Conservation (phyloP, 2,329 filamentous ascomycete species). For the Fusarium vanettenii region DNA sequence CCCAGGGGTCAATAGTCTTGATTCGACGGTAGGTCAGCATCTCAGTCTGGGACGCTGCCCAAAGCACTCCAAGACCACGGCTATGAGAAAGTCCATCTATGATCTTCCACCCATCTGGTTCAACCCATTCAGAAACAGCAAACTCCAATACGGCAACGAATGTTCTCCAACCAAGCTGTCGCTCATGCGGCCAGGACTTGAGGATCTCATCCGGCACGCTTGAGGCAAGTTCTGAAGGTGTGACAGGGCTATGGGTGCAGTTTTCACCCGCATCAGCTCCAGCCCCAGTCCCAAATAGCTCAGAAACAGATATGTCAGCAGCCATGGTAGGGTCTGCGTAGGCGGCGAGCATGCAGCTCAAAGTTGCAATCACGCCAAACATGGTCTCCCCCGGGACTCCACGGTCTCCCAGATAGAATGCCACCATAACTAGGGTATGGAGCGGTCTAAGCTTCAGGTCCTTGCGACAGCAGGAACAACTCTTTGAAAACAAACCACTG, state of each 20-base stretch:
- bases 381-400: neutral
- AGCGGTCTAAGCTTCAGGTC: neutral
- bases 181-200: neutral
- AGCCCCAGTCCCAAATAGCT: neutral
- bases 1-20: neutral
- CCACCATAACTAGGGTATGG: neutral
- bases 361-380: neutral
- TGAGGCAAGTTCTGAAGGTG: neutral
- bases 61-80: neutral
- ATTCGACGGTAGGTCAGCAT: neutral
- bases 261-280: neutral
- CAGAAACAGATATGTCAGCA: neutral
- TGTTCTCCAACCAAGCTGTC: neutral
- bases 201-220: neutral
- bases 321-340: fast-evolving
- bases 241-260: neutral
- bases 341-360: neutral
- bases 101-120: no score
- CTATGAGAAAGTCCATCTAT: no score
- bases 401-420: neutral
- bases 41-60: neutral
- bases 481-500: neutral
- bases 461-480: neutral
- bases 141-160: neutral
- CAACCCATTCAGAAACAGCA: neutral